Conservation (phyloP, 1,139 yeast species). For the Saccharomyces hybrid region DNA sequence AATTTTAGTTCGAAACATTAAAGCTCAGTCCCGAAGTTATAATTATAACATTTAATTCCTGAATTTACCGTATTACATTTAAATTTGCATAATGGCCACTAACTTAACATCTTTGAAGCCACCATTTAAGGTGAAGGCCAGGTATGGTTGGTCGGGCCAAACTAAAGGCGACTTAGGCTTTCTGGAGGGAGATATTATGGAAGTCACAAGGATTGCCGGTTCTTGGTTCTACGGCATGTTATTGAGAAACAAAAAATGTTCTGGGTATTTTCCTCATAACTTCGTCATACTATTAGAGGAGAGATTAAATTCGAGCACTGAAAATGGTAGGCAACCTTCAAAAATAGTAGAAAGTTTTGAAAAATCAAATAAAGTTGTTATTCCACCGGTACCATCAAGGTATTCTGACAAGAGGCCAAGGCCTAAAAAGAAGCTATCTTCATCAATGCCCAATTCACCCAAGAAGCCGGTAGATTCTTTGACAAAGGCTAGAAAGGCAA, state of each 20-base stretch:
- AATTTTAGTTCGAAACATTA: not conserved
- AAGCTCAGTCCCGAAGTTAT: not conserved
- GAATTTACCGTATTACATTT: not conserved
- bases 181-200: constrained; percentile 85
- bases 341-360: not conserved
- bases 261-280: constrained; percentile 82
- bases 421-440: not conserved
- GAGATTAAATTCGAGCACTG: constrained; percentile 9
- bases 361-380: not conserved
- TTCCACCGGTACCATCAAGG: constrained; percentile 6
- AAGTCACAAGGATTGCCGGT: constrained; percentile 78
- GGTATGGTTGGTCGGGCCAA: constrained; percentile 87
- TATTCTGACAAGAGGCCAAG: not conserved
- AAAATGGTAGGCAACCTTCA: not conserved
- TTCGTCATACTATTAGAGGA: constrained; percentile 59
- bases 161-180: constrained; percentile 86
- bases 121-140: constrained; percentile 72
- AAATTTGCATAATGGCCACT: not conserved
- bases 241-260: constrained; percentile 62
- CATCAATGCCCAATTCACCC: constrained; percentile 1
- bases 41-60: not conserved
- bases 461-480: not conserved
- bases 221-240: constrained; percentile 89
- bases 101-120: constrained; percentile 26
- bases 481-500: not conserved